These are phyloP conservation scores for Acrocalymma vagum DNA, from an alignment of 2,329 filamentous ascomycete species.

Conservation along the genomic window DNA sequence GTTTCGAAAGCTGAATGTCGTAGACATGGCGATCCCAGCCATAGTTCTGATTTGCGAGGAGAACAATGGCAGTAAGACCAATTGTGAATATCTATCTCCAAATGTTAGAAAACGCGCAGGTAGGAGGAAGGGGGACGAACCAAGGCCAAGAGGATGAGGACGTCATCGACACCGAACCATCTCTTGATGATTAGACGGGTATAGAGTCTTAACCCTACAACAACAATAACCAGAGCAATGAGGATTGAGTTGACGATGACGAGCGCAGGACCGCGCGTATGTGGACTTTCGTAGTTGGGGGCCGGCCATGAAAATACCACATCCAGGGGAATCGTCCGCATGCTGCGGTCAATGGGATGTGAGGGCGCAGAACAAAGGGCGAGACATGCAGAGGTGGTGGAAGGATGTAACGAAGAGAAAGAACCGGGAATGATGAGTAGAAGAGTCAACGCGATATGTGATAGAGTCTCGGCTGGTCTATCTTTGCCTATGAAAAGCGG, in stretches of 20 bases:
- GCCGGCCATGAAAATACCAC: constrained; percentile 49
- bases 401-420: not conserved
- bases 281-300: constrained; percentile 51
- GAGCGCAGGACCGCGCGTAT: constrained; percentile 49
- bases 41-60: constrained; percentile 52
- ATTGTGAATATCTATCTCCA: constrained; percentile 46
- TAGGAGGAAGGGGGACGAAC: constrained; percentile 27
- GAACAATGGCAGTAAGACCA: constrained; percentile 47
- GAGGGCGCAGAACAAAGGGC: constrained; percentile 3
- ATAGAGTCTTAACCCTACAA: constrained; percentile 50
- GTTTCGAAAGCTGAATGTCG: constrained; percentile 45
- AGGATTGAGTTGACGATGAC: constrained; percentile 51
- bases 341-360: constrained; percentile 20
- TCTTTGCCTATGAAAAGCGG: too few relatives aligned
- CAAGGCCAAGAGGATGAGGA: constrained; percentile 50
- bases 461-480: too few relatives aligned
- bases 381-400: constrained; percentile 14
- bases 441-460: too few relatives aligned
- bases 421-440: too few relatives aligned
- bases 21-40: constrained; percentile 56
- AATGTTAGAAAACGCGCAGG: constrained; percentile 9
- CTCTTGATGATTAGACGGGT: constrained; percentile 50
- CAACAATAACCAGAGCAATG: constrained; percentile 44
- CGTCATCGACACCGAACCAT: constrained; percentile 54
- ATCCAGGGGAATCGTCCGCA: constrained; percentile 37